A percentile compares a stretch with the other conserved stretches of the same genome.
phyloP scores from a whole-genome alignment of 768 basidiomycete species.

The Agrocybe chaxingu region DNA sequence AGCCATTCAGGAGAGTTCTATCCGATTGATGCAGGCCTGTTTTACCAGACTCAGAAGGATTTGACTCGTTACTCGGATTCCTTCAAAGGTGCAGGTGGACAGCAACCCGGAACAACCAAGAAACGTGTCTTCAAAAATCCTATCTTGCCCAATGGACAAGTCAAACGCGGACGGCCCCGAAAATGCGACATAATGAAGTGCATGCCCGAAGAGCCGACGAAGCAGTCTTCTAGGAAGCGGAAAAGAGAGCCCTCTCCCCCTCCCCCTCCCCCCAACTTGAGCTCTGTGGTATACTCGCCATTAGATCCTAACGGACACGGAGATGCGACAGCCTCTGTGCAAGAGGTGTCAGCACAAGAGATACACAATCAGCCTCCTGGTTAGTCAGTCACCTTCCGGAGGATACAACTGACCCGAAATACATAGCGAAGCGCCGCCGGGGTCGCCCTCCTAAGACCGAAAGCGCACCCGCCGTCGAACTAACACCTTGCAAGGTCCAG shows the following conservation, averaged over 20 bases:
- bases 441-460: too few relatives aligned
- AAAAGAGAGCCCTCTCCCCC: conserved; percentile 10
- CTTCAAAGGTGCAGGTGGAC: conserved; percentile 36
- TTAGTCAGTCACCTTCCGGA: too few relatives aligned
- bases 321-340: too few relatives aligned
- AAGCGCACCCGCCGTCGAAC: too few relatives aligned
- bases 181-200: conserved; percentile 24
- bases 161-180: conserved; percentile 59
- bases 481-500: too few relatives aligned
- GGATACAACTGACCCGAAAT: too few relatives aligned
- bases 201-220: conserved; percentile 16
- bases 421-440: too few relatives aligned
- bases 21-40: conserved; percentile 38
- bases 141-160: conserved; percentile 43
- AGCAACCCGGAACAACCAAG: conserved; percentile 25
- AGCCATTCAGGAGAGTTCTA: conserved; percentile 54
- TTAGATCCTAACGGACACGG: too few relatives aligned
- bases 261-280: too few relatives aligned
- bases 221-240: conserved; percentile 12
- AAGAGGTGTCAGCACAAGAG: too few relatives aligned
- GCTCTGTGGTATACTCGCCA: too few relatives aligned
- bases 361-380: too few relatives aligned
- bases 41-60: conserved; percentile 46
- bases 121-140: conserved; percentile 42
- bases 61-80: conserved; percentile 47